Evolutionary conservation across 768 basidiomycete species (phyloP), one percentile per base, ranked within the genome.

Genomic region (Termitomyces sp.): DNA sequence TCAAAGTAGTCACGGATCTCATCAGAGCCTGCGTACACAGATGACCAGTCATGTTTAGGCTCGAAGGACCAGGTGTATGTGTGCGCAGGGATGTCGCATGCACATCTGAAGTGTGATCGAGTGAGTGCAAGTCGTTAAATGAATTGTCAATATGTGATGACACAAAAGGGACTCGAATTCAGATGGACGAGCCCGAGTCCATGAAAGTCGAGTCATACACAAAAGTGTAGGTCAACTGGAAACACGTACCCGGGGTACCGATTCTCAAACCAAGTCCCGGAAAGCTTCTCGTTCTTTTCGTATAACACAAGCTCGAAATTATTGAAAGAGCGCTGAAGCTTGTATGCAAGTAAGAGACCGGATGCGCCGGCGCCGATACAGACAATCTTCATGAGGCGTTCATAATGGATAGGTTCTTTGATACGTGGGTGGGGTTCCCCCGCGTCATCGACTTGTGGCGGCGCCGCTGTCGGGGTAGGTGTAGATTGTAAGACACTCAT

Each of bases 281-380:
- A 60, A 1, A 73, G 29, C 0, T 63, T 56, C 15, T 59, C 64
- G 55, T 72, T 73, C 58, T 72, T 72, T 15, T 73, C 72, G 53
- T 72, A 73, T 12, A 70, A 16, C 6, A 60, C 62, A 3, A 72
- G 62, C 7, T 70, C 63, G 43, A 68, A 70, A 31, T 70, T 66
- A 3, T 64, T 53, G 55, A 73, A 72, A 11, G 67, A 70, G 11
- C 70, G 66, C 53, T 73, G 72, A 4, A 73, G 59, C 50, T 71
- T 72, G 60, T 73, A 72, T 16, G 60, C 60, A 2, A 62, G 47
- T 11, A 59, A 40, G 15, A 73, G 64, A 12, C 69, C 70, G n/a
- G 72, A 73, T 13, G 70, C 70, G n/a, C 70, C 72, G 13, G 69
- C 70, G 10, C 72, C 70, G 16, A 72, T 63, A 53, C 69, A 69